phyloP scores from a whole-genome alignment of 768 basidiomycete species.

The Lyophyllum semitale region DNA sequence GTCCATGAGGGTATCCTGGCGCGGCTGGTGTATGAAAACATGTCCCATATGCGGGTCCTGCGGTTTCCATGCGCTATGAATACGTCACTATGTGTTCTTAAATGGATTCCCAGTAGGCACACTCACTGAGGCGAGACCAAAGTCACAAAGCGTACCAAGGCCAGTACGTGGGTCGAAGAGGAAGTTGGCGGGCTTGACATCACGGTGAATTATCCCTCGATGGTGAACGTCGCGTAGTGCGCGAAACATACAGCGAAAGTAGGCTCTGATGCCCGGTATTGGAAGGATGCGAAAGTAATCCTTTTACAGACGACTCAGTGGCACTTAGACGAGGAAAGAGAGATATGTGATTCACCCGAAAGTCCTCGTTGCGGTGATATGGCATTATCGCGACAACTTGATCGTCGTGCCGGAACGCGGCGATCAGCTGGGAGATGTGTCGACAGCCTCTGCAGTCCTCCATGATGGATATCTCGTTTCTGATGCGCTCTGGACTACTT shows the following conservation, averaged over 20 bases:
- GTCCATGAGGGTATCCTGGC: slow-evolving; percentile 68
- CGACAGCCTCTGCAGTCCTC: slow-evolving; percentile 82
- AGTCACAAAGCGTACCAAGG: slow-evolving; percentile 88
- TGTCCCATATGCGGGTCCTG: slow-evolving; percentile 43
- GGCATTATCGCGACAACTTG: slow-evolving; percentile 96
- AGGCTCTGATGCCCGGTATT: slow-evolving; percentile 76
- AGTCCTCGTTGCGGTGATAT: slow-evolving; percentile 90
- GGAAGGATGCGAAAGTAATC: slow-evolving; percentile 80
- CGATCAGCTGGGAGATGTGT: slow-evolving; percentile 91
- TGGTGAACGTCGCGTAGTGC: slow-evolving; percentile 88
- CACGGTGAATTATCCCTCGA: slow-evolving; percentile 89
- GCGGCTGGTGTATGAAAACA: slow-evolving; percentile 83
- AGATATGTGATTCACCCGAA: slow-evolving; percentile 64
- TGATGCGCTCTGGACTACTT: slow-evolving; percentile 87
- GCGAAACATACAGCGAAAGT: slow-evolving; percentile 89
- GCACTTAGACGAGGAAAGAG: neutral
- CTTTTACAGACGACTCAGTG: slow-evolving; percentile 32
- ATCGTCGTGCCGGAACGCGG: slow-evolving; percentile 87
- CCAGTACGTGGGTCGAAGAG: slow-evolving; percentile 86
- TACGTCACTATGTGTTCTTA: neutral
- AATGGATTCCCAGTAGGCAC: neutral
- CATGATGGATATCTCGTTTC: slow-evolving; percentile 91
- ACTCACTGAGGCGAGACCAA: slow-evolving; percentile 91
- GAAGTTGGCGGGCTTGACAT: slow-evolving; percentile 98
- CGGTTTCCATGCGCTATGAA: slow-evolving; percentile 55